Evolutionary conservation across 2,329 filamentous ascomycete species (phyloP).

Genomic region (Colletotrichum sublineola): DNA sequence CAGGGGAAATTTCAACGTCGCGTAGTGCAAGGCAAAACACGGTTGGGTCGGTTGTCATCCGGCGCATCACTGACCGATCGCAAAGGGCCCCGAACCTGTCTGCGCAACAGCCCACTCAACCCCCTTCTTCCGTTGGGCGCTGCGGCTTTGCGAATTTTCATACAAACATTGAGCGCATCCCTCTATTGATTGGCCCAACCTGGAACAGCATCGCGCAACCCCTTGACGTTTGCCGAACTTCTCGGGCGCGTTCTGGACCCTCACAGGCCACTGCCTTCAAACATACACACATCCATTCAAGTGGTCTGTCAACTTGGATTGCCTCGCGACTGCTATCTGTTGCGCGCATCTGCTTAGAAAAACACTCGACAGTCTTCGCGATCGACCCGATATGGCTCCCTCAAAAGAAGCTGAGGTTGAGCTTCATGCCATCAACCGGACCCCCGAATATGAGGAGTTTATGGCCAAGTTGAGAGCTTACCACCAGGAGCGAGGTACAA

Average conservation of each 20-base stretch:
- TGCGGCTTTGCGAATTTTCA: neutral
- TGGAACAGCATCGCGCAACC: neutral
- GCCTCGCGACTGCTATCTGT: no score
- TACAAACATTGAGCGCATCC: neutral
- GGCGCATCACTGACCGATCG: conserved; percentile 38
- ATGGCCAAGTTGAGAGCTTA: conserved; percentile 79
- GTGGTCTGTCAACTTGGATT: neutral
- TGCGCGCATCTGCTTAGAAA: neutral
- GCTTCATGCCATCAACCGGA: conserved; percentile 67
- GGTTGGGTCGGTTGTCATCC: conserved; percentile 28
- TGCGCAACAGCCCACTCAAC: conserved; percentile 29
- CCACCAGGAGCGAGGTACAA: conserved; percentile 83
- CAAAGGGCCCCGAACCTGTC: conserved; percentile 34
- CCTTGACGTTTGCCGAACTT: neutral
- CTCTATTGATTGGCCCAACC: neutral
- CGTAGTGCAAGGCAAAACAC: conserved; percentile 37
- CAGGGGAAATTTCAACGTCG: conserved; percentile 38
- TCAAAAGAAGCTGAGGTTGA: conserved; percentile 49
- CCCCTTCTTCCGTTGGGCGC: conserved; percentile 15
- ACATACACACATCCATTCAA: neutral
- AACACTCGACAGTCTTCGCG: neutral
- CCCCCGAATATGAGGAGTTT: conserved; percentile 82
- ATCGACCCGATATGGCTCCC: conserved; percentile 25
- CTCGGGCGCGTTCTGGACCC: conserved; percentile 17
- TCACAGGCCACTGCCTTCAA: conserved; percentile 3